These are phyloP conservation scores for Metschnikowia picachoensis DNA, from an alignment of 805 yeast species.

Conservation along the genomic window DNA sequence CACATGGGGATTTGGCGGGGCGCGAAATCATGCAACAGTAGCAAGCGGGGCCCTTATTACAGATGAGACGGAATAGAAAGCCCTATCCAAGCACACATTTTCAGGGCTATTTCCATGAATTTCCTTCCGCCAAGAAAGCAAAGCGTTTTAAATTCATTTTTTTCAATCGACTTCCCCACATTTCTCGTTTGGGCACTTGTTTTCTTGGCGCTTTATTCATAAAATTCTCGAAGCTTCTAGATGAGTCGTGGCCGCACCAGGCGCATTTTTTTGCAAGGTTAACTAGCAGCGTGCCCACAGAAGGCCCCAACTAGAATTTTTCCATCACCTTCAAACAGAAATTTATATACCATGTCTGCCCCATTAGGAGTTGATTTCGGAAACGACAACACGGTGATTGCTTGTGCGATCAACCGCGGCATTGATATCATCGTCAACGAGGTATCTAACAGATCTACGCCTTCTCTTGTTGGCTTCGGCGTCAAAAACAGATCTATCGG, in stretches of 20 bases:
- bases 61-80: no score
- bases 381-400: slow-evolving; percentile 88
- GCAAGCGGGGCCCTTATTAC: no score
- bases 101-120: no score
- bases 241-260: slow-evolving; percentile 21
- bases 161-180: no score
- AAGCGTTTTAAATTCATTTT: no score
- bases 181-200: no score
- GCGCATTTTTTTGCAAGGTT: slow-evolving; percentile 1
- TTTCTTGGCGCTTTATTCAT: no score
- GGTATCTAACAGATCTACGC: slow-evolving; percentile 96
- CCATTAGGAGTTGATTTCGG: slow-evolving; percentile 99
- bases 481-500: slow-evolving; percentile 86
- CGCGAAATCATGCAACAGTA: no score
- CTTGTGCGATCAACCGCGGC: slow-evolving; percentile 96
- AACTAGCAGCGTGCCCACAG: slow-evolving; percentile 2
- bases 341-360: slow-evolving; percentile 61
- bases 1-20: no score
- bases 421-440: slow-evolving; percentile 97
- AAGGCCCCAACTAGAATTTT: background rate
- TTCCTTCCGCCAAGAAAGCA: no score
- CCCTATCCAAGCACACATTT: no score
- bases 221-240: slow-evolving; percentile 23
- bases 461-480: slow-evolving; percentile 88
- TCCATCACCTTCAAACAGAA: background rate